Evolutionary conservation across 257 asterid genomes (phyloP), one percentile per base, ranked within the genome.

Genomic region (Thymus mandschuricus): DNA sequence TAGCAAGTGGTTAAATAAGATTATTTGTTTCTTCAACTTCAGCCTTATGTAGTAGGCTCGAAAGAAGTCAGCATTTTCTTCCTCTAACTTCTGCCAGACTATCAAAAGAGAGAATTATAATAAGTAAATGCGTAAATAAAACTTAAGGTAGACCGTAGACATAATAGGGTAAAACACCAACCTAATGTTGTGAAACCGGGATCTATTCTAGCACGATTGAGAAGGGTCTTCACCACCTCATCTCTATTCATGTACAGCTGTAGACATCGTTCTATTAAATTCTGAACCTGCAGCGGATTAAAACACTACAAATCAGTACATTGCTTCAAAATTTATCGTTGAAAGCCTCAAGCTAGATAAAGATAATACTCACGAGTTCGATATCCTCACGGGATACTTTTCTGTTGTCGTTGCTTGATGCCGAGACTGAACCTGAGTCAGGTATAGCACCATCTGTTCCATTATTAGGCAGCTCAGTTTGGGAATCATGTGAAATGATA

Each of bases 21-120:
- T 81, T 62, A 94, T 94, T 83, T 94, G 99, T 76, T 91, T 94
- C 92, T 91, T 94, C 89, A 94, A 72, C 75, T 91, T 91, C 61
- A 94, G 95, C 84, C 98, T 83, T 81, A 91, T 94, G 84, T 89
- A 91, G 86, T 94, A 94, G 45, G 89, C 93, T 74, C 97, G 85
- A 77, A 91, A 94, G 78, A 94, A 94, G 46, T 91, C 97, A 0
- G 98, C 87, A 82, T 94, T 94, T 81, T 94, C 98, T 79, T 94
- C 98, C 86, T 94, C 99, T 78, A 94, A 71, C 80, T 91, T 94
- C 84, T 91, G 98, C 99, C 99, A 94, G 67, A 94, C 99, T 94
- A 66, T 72, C 51, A 31, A 75, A 50, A 69, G 45, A 76, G 54
- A 78, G 52, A 57, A 70, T 34, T 45, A 68, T 45, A 1, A 30